Conservation (phyloP, 305 asterid species). For the Fraxinus albicans region DNA sequence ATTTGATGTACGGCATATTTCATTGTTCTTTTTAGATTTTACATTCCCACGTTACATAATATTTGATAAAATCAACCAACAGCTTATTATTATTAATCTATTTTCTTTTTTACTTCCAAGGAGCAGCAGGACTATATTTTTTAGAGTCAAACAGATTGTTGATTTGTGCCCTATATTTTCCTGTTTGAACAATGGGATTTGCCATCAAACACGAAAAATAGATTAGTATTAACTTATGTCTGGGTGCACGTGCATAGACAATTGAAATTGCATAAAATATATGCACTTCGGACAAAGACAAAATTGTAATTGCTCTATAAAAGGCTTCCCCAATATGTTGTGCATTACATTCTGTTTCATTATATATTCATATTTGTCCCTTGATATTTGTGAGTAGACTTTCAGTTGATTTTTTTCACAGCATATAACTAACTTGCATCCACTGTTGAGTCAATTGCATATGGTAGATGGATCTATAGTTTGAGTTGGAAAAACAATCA, state of each 20-base stretch:
- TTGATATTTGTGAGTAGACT: slow-evolving; percentile 1
- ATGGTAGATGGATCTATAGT: not conserved
- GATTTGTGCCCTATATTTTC: not conserved
- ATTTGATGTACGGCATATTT: not conserved
- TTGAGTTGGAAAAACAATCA: not conserved
- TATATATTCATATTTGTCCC: not conserved
- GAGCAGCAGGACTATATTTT: not conserved
- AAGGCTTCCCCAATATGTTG: not conserved
- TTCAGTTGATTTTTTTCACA: not conserved
- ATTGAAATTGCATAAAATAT: not conserved
- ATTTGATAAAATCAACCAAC: not conserved
- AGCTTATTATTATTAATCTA: not conserved
- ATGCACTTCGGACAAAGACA: slow-evolving; percentile 1
- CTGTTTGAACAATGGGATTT: not conserved
- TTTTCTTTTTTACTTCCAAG: not conserved
- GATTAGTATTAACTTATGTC: not conserved
- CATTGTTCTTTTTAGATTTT: not conserved
- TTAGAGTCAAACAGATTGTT: not conserved
- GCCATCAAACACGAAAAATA: not conserved
- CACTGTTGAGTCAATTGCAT: not conserved
- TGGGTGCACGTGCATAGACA: not conserved
- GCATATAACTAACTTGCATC: not conserved
- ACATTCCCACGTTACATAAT: not conserved
- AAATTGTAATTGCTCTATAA: slow-evolving; percentile 1
- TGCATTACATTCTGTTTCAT: slow-evolving; percentile 7